Base-by-base conservation (phyloP, 495 filamentous ascomycete species). In the Tuber indicum region DNA sequence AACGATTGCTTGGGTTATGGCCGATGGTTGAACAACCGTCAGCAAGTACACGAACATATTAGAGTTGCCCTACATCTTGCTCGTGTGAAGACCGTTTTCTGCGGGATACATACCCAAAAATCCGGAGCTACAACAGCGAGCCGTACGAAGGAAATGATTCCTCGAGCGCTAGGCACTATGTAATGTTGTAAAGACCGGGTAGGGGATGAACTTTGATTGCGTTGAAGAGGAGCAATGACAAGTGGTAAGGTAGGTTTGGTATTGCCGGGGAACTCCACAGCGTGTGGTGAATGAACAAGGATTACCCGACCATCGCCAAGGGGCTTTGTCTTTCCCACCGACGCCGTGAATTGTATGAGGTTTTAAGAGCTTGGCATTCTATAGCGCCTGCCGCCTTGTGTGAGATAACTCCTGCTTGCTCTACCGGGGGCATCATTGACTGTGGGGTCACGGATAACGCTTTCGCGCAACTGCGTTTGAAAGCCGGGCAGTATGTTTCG, bases 1-100 rank as follows among this genome's bases (percentile, higher is more conserved):
- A 23, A 97, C 87, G 73, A 98, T 91, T 74, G 94, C 93, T 86
- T 97, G 92, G 23, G 91, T 94, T 79, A 97, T 88, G 49, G 94
- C 91, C 72, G 94, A 92, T 42, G 96, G 93, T 75, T 93, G 91
- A 85, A 97, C 92, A 82, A 99, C 91, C 36, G 96, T 98, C 84
- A 98, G 87, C 71, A 92, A 94, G 87, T 98, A 98, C 88, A 98
- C 91, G 84, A 97, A 97, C 94, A 97, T 96, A 83, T 93, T 93
- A 81, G 94, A 97, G 70, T 94, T 97, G 77, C 93, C 95, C 84
- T 96, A 94, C 96, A 99, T 99, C 58, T 36, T 66, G 52, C 32
- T 62, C 32, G 58, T 86, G 80, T 92, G 88, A 73, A 76, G 39
- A 36, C 41, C 66, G 47, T 81, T 49, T 81, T 49, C 78, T 39